Conservation (phyloP, 441 rosid genomes). For the Euphorbia corollata region DNA sequence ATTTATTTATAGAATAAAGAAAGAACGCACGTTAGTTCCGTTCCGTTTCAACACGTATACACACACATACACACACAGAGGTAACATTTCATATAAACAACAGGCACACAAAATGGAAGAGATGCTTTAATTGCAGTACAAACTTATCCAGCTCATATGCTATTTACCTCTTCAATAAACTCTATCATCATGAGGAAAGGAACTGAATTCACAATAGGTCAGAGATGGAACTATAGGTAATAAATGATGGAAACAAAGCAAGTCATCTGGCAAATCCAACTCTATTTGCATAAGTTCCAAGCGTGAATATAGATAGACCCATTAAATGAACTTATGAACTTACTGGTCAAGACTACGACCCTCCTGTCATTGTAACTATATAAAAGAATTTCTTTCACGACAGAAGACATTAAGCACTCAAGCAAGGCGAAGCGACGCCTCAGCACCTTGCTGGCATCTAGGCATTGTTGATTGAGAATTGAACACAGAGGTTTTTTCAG, state of each 20-base stretch:
- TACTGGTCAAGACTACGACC: constrained; percentile 1
- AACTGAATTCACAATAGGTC: background rate
- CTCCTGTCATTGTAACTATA: background rate
- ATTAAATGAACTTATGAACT: background rate
- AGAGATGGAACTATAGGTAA: background rate
- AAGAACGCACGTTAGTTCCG: background rate
- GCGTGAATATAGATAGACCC: background rate
- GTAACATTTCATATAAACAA: too few relatives aligned
- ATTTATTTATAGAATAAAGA: background rate
- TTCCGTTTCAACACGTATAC: too few relatives aligned
- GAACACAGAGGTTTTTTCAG: too few relatives aligned
- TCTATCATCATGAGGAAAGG: background rate
- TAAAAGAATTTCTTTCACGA: background rate
- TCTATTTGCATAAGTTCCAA: background rate
- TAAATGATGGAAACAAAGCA: constrained; percentile 1
- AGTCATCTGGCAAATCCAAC: background rate
- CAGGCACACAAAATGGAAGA: too few relatives aligned
- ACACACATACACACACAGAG: too few relatives aligned
- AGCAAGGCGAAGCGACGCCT: too few relatives aligned
- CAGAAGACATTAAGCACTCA: background rate
- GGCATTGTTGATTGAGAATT: too few relatives aligned
- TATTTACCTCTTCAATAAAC: constrained; percentile 3
- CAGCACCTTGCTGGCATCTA: too few relatives aligned
- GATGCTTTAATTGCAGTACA: background rate
- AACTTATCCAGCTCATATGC: background rate